Percentiles rank a stretch among this genome's conserved stretches.
phyloP scores from a whole-genome alignment of 1,284 basidiomycete genomes.

The Trichosporon sp. region DNA sequence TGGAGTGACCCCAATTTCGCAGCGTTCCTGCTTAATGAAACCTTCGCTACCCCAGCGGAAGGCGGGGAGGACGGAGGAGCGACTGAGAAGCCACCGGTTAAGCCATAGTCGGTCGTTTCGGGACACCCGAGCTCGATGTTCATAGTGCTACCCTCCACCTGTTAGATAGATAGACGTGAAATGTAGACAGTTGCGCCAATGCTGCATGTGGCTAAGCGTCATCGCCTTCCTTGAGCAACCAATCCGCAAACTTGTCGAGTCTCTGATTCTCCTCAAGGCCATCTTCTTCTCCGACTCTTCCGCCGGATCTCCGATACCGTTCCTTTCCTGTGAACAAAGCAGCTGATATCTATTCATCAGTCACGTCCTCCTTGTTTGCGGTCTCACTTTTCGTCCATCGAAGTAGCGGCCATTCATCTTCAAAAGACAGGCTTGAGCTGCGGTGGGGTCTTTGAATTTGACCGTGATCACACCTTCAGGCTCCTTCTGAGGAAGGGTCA shows the following conservation, averaged over 20 bases:
- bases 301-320: constrained; percentile 68
- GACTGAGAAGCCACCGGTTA: background rate
- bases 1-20: constrained; percentile 43
- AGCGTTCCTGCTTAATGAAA: constrained; percentile 46
- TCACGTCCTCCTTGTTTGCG: rapidly evolving
- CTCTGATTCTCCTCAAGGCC: constrained; percentile 68
- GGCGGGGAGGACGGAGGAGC: background rate
- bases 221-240: constrained; percentile 56
- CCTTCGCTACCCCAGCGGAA: constrained; percentile 16
- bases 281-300: constrained; percentile 49
- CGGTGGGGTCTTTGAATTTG: constrained; percentile 81
- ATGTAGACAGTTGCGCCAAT: background rate
- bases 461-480: constrained; percentile 92
- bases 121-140: too few relatives aligned
- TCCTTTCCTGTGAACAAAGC: constrained; percentile 73
- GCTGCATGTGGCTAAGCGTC: too few relatives aligned
- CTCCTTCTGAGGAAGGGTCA: constrained; percentile 62
- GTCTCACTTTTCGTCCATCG: constrained; percentile 57
- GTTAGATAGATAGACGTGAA: background rate
- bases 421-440: constrained; percentile 84
- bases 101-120: background rate
- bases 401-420: constrained; percentile 97
- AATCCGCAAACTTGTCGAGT: constrained; percentile 78
- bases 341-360: constrained; percentile 60
- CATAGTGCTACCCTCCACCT: background rate